These are phyloP conservation scores for Turnera subulata DNA, from an alignment of 345 rosid genomes.

Conservation along the genomic window DNA sequence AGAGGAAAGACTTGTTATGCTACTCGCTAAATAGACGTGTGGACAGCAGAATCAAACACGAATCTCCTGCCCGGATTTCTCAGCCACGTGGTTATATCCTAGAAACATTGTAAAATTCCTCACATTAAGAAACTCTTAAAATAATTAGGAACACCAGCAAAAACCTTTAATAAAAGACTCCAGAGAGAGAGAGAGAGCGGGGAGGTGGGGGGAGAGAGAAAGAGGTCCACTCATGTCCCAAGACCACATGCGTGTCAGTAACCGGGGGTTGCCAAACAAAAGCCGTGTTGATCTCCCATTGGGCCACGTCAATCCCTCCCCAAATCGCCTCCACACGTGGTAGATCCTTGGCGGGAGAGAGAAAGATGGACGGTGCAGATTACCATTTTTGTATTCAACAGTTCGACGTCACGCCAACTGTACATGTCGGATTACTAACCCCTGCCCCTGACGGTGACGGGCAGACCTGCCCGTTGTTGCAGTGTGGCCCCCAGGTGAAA, in stretches of 20 bases:
- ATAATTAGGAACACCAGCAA: neutral
- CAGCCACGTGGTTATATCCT: conserved; percentile 41
- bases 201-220: neutral
- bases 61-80: conserved; percentile 38
- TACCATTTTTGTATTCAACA: conserved; percentile 34
- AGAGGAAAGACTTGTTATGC: too few relatives aligned
- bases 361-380: conserved; percentile 55
- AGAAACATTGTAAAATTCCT: neutral
- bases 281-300: conserved; percentile 32
- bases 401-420: conserved; percentile 67
- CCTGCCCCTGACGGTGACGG: conserved; percentile 68
- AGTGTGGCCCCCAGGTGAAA: conserved; percentile 59
- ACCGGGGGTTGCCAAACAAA: conserved; percentile 27
- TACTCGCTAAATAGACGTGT: conserved; percentile 4
- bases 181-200: too few relatives aligned
- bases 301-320: conserved; percentile 44
- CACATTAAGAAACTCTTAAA: neutral
- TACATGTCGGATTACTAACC: conserved; percentile 50
- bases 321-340: conserved; percentile 39
- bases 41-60: conserved; percentile 12
- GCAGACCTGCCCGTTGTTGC: conserved; percentile 58
- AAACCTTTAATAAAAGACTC: neutral
- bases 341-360: neutral
- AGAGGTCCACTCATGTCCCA: neutral
- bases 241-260: conserved; percentile 86